Base-by-base conservation (phyloP, 1,139 yeast species). In the Saccharomyces hybrid region DNA sequence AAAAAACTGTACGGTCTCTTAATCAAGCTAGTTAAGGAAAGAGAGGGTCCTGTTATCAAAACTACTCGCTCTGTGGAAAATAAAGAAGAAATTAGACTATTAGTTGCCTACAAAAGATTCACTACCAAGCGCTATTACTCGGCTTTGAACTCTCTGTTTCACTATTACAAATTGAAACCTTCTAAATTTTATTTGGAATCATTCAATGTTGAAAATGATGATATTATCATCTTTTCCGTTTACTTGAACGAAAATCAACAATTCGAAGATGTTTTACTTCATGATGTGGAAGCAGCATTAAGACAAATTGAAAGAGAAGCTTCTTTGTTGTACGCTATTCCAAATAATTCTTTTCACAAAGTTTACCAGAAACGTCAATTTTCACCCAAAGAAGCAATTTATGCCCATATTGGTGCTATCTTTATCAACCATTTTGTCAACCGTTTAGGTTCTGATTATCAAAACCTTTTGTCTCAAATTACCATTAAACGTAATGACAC, bases 241-340 rank as follows among this genome's bases (percentile, higher is more conserved):
- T 93, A 93, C 73, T 80, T 93, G 66, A 81, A 82, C 71, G 64
- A 68, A 61, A 60, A 76, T 63, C 64, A 64, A 65, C 75, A 61
- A 69, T 69, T 55, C 56, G 68, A 61, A 41, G 69, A 72, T 30
- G 59, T 70, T 50, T 66, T 69, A 49, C 70, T 69, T 54, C 63
- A 68, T 56, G 70, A 69, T 58, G 63, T 77, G 67, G 91, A 87
- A 65, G 79, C 87, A 65, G 85, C 95, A 30, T 85, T 91, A 60
- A 86, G 85, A 72, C 99, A 93, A 75, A 88, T 93, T 61, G 86
- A 88, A 67, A 90, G 89, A 74, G 99, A 93, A 73, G 96, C 97
- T 47, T 89, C 97, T 6, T 79, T 93, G 66, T 78, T 93, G 63
- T 93, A 88, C 73, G 88, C 97, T 66, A 81, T 93, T 62, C 99